These are phyloP conservation scores for Stephanodiscus triporus DNA, from an alignment of 108 stramenopile genomes.

Conservation along the genomic window DNA sequence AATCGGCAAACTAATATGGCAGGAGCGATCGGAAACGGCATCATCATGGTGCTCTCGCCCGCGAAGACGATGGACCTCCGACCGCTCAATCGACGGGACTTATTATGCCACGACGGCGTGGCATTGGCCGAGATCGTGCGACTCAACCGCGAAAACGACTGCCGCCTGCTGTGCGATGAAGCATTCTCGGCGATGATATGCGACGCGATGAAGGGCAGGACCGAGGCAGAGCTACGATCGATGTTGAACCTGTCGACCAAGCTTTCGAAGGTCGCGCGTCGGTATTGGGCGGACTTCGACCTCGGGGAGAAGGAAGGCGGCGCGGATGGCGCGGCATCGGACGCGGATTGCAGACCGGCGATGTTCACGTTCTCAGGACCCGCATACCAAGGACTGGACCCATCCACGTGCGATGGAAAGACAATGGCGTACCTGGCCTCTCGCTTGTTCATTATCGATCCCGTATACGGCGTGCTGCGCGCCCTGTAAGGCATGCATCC, in stretches of 20 bases:
- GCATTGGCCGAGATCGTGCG: background rate
- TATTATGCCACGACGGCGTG: slow-evolving; percentile 4
- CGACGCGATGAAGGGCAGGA: background rate
- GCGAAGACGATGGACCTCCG: slow-evolving; percentile 24
- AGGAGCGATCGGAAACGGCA: background rate
- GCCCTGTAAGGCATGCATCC: slow-evolving; percentile 80
- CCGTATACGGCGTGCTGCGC: slow-evolving; percentile 80
- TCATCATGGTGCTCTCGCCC: slow-evolving; percentile 18
- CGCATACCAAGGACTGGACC: slow-evolving; percentile 76
- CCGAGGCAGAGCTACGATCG: slow-evolving; percentile 12
- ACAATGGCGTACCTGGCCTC: slow-evolving; percentile 56
- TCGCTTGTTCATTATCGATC: slow-evolving; percentile 77
- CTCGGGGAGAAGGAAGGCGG: slow-evolving; percentile 6
- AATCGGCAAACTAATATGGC: background rate
- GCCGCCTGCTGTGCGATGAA: background rate
- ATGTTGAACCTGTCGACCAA: slow-evolving; percentile 2
- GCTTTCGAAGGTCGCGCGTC: background rate
- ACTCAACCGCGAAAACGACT: background rate
- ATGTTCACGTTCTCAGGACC: slow-evolving; percentile 77
- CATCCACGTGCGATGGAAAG: slow-evolving; percentile 28
- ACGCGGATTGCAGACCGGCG: slow-evolving; percentile 20
- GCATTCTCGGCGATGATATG: background rate
- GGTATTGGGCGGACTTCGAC: slow-evolving; percentile 18
- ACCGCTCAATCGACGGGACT: slow-evolving; percentile 2
- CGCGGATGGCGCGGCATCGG: background rate